phyloP scores from a whole-genome alignment of 2,329 filamentous ascomycete species.

The Arthrinium puccinioides region DNA sequence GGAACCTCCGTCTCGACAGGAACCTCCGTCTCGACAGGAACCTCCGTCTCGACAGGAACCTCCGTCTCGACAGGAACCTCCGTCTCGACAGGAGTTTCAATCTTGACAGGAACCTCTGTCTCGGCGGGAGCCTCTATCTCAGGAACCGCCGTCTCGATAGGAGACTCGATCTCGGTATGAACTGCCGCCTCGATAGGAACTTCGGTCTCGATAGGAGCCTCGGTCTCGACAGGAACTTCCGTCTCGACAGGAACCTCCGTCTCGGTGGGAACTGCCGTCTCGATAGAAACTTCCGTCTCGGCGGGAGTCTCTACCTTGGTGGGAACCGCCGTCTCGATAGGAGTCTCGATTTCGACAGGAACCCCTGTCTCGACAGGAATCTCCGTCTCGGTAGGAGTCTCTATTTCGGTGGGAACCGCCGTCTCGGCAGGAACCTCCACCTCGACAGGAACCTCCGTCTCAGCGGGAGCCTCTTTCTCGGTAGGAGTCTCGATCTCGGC shows the following conservation, averaged over 20 bases:
- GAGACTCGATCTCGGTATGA: not conserved
- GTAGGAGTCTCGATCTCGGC: not conserved
- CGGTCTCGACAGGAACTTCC: too few species aligned
- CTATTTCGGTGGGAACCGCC: too few species aligned
- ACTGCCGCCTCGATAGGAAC: not conserved
- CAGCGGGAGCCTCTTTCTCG: not conserved
- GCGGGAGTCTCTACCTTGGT: not conserved
- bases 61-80: too few species aligned
- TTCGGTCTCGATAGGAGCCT: too few species aligned
- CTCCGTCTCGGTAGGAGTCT: too few species aligned
- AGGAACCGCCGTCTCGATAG: not conserved
- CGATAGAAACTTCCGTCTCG: not conserved
- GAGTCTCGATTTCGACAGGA: not conserved
- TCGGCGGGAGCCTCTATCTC: not conserved
- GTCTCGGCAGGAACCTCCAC: not conserved
- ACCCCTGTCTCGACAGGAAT: too few species aligned
- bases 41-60: too few species aligned
- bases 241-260: too few species aligned
- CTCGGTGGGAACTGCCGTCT: not conserved
- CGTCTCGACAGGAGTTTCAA: too few species aligned
- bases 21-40: too few species aligned
- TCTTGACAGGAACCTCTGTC: not conserved
- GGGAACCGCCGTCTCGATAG: not conserved
- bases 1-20: too few species aligned
- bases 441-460: not conserved